These are phyloP conservation scores for Immersiella caudata DNA, from an alignment of 495 filamentous ascomycete genomes.

Conservation along the genomic window DNA sequence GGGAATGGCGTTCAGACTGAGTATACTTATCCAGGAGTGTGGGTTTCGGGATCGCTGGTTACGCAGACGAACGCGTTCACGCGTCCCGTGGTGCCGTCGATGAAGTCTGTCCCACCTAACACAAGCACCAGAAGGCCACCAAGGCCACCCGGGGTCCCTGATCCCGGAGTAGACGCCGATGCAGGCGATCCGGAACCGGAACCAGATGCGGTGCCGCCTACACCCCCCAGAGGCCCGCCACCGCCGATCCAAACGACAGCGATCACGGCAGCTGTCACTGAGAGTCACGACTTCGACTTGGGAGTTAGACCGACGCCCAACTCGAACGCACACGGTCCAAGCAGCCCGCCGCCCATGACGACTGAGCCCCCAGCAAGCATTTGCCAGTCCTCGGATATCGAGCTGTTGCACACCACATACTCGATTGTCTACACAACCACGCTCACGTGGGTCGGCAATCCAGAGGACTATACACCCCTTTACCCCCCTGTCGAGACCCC, in stretches of 20 bases:
- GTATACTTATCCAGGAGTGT: conserved; percentile 25
- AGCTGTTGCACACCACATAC: conserved; percentile 32
- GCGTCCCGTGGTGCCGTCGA: conserved; percentile 24
- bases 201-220: neutral
- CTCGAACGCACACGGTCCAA: neutral
- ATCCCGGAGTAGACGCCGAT: neutral
- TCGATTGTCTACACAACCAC: conserved; percentile 50
- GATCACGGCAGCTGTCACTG: neutral
- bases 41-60: conserved; percentile 23
- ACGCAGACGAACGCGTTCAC: conserved; percentile 24
- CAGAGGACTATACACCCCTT: conserved; percentile 46
- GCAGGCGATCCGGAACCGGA: neutral
- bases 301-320: neutral
- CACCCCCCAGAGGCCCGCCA: conserved; percentile 12
- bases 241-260: neutral
- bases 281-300: neutral
- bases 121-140: conserved; percentile 22
- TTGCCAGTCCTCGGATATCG: conserved; percentile 19
- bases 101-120: conserved; percentile 20
- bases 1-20: conserved; percentile 17
- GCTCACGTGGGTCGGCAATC: conserved; percentile 48
- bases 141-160: neutral
- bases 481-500: conserved; percentile 44
- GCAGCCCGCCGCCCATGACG: neutral
- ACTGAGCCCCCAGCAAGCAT: neutral